These are phyloP conservation scores for Fusarium sp. DNA, from an alignment of 2,329 filamentous ascomycete genomes.

Conservation along the genomic window DNA sequence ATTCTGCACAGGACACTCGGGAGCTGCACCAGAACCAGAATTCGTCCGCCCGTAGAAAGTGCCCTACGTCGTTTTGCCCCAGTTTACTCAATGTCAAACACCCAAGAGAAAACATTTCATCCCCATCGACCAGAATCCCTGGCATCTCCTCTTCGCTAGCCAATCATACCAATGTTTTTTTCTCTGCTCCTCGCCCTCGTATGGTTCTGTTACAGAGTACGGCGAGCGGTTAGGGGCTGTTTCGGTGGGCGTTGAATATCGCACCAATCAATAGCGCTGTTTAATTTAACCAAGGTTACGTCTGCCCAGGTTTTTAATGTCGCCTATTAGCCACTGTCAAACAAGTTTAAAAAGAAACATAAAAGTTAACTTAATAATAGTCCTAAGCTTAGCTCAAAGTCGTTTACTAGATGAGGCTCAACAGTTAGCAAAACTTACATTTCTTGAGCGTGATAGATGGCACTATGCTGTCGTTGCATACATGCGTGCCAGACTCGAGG, in stretches of 20 bases:
- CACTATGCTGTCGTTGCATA: not conserved
- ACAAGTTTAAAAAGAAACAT: constrained; percentile 31
- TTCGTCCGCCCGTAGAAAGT: constrained; percentile 9
- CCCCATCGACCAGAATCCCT: not conserved
- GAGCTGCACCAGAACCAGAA: not conserved
- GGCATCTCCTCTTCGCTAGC: not conserved
- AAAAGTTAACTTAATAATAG: not conserved
- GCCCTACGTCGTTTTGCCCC: not conserved
- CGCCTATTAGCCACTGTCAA: not conserved
- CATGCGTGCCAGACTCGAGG: not conserved
- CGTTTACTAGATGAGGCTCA: not conserved
- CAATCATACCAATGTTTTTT: not conserved
- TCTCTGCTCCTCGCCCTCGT: not conserved
- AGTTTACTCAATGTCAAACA: constrained; percentile 7
- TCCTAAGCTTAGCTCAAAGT: not conserved
- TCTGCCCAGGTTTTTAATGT: not conserved
- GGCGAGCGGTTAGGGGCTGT: constrained; percentile 11
- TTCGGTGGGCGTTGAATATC: constrained; percentile 12
- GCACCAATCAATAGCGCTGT: constrained; percentile 19
- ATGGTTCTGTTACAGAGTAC: constrained; percentile 24
- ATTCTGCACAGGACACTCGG: not conserved
- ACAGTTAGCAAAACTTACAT: not conserved
- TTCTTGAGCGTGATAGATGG: not conserved
- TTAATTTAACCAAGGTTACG: constrained; percentile 6
- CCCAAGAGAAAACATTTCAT: constrained; percentile 14